Evolutionary conservation across 805 yeast genomes (phyloP), one percentile per base, ranked within the genome.

Genomic region (Candida nitratophila): DNA sequence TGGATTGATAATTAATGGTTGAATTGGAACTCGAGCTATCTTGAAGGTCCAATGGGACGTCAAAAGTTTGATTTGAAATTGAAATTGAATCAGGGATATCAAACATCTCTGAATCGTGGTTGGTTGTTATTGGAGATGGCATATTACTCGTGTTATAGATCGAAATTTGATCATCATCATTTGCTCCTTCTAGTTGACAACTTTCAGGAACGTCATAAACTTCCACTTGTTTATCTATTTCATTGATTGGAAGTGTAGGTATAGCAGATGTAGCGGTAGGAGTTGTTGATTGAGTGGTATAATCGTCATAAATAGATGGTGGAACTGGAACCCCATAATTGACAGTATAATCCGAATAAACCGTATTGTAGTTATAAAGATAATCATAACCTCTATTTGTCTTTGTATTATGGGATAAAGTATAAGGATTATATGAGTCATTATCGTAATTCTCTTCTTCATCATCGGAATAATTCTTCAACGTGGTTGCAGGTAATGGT

Each of bases 401-500:
- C 52, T 76, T 77, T 32, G 83, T 81, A 56, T 84, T 82, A 63
- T 85, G 93, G 1, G 88, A 80, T 41, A 82, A 73, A 1, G 81
- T 76, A 57, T 81, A 55, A 38, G 59, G 56, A 63, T 70, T 50
- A 59, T 17, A 22, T 15, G 17, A 34, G 39, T 56, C 65, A 34
- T 61, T 67, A 26, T 52, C 69, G 45, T 77, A 82, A 39, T 76
- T 83, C 46, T 79, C 83, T 49, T 81, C 79, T 44, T 74, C 77
- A 46, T 76, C 81, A 43, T 76, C 81, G 8, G 75, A 68, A 4
- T 85, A 77, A 8, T 87, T 86, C 58, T 90, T 89, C 44, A 91
- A 73, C 0, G 87, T 80, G 0, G 98, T 89, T 2, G 96, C 81
- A 2, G 98, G 97, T 42, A 91, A 65, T 37, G 79, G 69, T 32